phyloP scores from a whole-genome alignment of 352 stramenopile genomes.

The Phytophthora europaea region DNA sequence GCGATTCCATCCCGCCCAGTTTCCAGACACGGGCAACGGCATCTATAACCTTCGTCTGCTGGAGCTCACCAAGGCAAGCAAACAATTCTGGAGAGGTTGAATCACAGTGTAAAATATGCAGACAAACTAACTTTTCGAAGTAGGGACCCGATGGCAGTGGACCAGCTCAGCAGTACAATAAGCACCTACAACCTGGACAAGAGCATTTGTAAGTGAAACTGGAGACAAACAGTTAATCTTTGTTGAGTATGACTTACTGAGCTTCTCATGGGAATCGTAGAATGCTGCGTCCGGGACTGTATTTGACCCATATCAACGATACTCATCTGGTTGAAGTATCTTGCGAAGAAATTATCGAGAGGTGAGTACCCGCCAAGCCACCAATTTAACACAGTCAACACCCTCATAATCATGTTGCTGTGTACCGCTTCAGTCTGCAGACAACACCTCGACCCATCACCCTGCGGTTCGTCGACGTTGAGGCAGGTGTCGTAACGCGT shows the following conservation, averaged over 20 bases:
- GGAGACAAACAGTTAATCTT: no score
- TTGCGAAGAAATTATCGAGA: conserved; percentile 77
- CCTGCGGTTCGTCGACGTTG: conserved; percentile 80
- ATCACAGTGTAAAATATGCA: neutral
- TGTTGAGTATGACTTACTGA: neutral
- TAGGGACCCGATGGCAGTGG: conserved; percentile 58
- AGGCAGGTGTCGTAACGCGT: conserved; percentile 79
- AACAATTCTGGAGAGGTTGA: neutral
- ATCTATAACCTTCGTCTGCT: conserved; percentile 85
- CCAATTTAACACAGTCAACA: no score
- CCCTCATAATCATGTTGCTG: neutral
- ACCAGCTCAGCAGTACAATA: conserved; percentile 80
- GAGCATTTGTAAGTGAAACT: conserved; percentile 60
- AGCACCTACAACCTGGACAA: conserved; percentile 59
- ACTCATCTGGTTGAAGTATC: conserved; percentile 65
- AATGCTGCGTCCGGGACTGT: conserved; percentile 70
- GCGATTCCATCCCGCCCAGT: conserved; percentile 82
- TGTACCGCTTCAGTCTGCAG: conserved; percentile 52
- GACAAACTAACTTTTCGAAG: neutral
- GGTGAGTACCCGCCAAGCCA: conserved; percentile 24
- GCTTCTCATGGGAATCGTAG: conserved; percentile 25
- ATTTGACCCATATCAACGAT: conserved; percentile 87
- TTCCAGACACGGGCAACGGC: conserved; percentile 86
- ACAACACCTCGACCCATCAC: conserved; percentile 62
- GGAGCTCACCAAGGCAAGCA: conserved; percentile 70